These are phyloP conservation scores for Cocos nucifera DNA, from an alignment of 176 grass and related monocot species.

Conservation along the genomic window DNA sequence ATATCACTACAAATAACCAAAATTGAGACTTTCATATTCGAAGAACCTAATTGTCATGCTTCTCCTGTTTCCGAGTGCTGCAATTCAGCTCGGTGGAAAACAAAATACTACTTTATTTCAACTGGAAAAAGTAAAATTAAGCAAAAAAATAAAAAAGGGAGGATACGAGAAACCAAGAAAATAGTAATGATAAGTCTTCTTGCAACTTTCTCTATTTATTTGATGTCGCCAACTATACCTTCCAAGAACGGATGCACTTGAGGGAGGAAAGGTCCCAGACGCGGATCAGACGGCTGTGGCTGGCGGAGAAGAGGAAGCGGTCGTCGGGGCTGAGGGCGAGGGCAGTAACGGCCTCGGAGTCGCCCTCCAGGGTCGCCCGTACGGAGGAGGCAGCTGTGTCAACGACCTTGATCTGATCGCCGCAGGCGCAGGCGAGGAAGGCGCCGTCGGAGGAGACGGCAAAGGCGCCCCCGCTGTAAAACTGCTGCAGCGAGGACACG, in stretches of 20 bases:
- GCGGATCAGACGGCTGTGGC: constrained; percentile 65
- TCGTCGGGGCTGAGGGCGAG: constrained; percentile 58
- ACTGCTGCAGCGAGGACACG: constrained; percentile 71
- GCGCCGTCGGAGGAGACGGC: constrained; percentile 43
- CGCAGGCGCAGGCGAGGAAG: constrained; percentile 83
- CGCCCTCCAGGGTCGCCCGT: constrained; percentile 36
- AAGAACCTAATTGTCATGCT: too few relatives aligned
- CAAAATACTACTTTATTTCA: too few relatives aligned
- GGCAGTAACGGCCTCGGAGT: constrained; percentile 54
- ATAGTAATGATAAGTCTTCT: too few relatives aligned
- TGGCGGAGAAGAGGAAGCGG: constrained; percentile 57
- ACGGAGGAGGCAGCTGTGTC: constrained; percentile 44
- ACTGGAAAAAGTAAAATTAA: too few relatives aligned
- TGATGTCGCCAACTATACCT: constrained; percentile 27
- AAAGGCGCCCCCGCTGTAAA: constrained; percentile 74
- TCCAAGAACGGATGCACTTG: constrained; percentile 85
- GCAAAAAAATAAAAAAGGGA: too few relatives aligned
- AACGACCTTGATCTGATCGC: constrained; percentile 60
- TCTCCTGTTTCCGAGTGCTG: too few relatives aligned
- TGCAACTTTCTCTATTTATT: too few relatives aligned
- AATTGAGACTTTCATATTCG: too few relatives aligned
- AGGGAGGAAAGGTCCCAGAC: constrained; percentile 76
- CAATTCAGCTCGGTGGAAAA: too few relatives aligned
- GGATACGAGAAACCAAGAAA: too few relatives aligned
- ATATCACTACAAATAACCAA: too few relatives aligned